Base-by-base conservation (phyloP, 1,139 yeast species). In the Pneumocystis murina region DNA sequence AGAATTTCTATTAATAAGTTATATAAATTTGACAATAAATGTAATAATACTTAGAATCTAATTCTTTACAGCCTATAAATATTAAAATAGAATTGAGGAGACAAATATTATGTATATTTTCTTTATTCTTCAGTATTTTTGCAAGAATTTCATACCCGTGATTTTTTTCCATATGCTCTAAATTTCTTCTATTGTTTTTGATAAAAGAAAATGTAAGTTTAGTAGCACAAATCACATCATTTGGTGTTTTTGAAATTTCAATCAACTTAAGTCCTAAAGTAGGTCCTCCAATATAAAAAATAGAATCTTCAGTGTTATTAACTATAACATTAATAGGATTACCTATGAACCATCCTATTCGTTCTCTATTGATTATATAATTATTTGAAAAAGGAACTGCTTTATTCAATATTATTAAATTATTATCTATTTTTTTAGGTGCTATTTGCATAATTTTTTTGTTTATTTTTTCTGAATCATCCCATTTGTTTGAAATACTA, bases 41-140 rank as follows among this genome's bases (percentile, higher is more conserved):
- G n/a, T n/a, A 20, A 38, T 17, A 35, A 59, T 66, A 62, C 14
- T 40, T 36, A 14, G 82, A 79, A 17, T 77, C 71, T 0, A 67
- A 64, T 38, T 72, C 72, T 65, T 79, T 72, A 70, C 79, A 80
- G 0, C 85, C 85, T 61, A 79, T 75, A 68, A 75, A 79, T 16
- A 70, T 72, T 17, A 81, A 69, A 35, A 82, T 71, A 0, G 74
- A 62, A 62, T 79, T 79, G 14, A 82, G 68, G 2, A 80, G 72
- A 8, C 75, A 71, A 38, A 72, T 63, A 5, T 68, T 66, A 2
- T 79, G 67, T 2, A 69, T 64, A 3, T 65, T 59, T 20, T 41
- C 54, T 10, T 62, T 61, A 60, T 73, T 76, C 64, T 75, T 75
- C 66, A 78, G 76, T 60, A 80, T 66, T 6, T 78, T 75, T 0